These are phyloP conservation scores for Mycena pura DNA, from an alignment of 768 basidiomycete species.

Conservation along the genomic window DNA sequence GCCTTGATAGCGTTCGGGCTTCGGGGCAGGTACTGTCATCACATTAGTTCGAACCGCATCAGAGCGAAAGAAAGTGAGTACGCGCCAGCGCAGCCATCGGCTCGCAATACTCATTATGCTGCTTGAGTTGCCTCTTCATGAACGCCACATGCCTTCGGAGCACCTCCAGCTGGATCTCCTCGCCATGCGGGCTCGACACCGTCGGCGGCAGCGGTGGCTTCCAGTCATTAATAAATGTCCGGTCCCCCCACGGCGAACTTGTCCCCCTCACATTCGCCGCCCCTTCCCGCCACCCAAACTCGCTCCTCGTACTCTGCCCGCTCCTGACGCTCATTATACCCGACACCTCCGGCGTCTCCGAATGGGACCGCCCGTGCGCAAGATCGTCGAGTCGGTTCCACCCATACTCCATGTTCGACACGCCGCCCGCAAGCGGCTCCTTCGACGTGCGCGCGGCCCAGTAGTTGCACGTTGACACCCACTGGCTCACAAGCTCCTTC, in stretches of 20 bases:
- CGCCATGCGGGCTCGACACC: conserved; percentile 85
- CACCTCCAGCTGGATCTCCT: conserved; percentile 92
- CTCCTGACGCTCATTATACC: conserved; percentile 80
- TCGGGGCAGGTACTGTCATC: conserved; percentile 76
- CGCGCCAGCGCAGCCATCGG: conserved; percentile 83
- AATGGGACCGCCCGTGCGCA: conserved; percentile 57
- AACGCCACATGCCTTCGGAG: conserved; percentile 79
- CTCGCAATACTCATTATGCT: conserved; percentile 82
- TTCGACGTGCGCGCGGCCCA: conserved; percentile 97
- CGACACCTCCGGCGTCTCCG: conserved; percentile 65
- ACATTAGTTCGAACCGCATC: background rate
- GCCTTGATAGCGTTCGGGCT: conserved; percentile 79
- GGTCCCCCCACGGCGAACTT: conserved; percentile 82
- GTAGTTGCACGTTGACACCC: conserved; percentile 99
- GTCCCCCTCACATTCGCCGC: conserved; percentile 66
- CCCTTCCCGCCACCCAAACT: conserved; percentile 76
- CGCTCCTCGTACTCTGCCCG: conserved; percentile 75
- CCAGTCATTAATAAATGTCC: conserved; percentile 90
- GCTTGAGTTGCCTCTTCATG: conserved; percentile 79
- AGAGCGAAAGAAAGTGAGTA: conserved; percentile 3
- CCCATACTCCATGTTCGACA: conserved; percentile 99
- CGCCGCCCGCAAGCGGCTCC: conserved; percentile 93
- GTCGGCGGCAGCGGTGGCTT: conserved; percentile 87
- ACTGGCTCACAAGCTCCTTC: conserved; percentile 96
- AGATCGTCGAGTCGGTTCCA: conserved; percentile 86